phyloP scores from a whole-genome alignment of 2,329 filamentous ascomycete genomes.

The Penicillium sclerotiorum region DNA sequence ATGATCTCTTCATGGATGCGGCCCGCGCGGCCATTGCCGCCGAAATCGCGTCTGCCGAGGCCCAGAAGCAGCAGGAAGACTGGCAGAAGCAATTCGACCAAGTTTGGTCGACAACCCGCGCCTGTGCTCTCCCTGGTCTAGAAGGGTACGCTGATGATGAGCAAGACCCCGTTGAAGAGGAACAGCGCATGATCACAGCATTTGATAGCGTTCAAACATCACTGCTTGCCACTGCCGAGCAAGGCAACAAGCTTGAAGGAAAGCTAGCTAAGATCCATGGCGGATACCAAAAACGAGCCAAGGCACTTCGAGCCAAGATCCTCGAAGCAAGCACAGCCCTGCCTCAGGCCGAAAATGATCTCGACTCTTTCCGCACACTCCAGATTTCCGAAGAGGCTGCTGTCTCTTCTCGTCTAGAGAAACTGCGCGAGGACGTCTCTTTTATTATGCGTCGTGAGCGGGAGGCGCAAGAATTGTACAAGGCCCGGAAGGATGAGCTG shows the following conservation, averaged over 20 bases:
- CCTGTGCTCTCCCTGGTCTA: constrained; percentile 68
- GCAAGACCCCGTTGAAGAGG: constrained; percentile 62
- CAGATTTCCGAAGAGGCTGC: constrained; percentile 79
- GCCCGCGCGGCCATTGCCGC: constrained; percentile 76
- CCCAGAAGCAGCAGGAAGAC: constrained; percentile 53
- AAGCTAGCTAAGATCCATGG: constrained; percentile 85
- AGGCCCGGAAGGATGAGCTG: constrained; percentile 75
- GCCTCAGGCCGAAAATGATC: constrained; percentile 69
- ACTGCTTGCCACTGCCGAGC: constrained; percentile 73
- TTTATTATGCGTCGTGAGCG: constrained; percentile 80
- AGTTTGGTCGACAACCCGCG: constrained; percentile 56
- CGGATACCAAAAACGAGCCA: constrained; percentile 85
- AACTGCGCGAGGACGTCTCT: constrained; percentile 77
- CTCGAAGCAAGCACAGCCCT: constrained; percentile 72
- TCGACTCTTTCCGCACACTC: constrained; percentile 74
- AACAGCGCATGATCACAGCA: constrained; percentile 64
- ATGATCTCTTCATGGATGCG: constrained; percentile 71
- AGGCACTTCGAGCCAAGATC: constrained; percentile 78
- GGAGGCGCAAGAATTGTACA: constrained; percentile 87
- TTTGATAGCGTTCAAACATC: constrained; percentile 76
- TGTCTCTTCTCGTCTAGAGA: constrained; percentile 70
- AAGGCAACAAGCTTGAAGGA: constrained; percentile 87
- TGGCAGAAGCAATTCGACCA: constrained; percentile 53
- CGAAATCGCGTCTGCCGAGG: constrained; percentile 60
- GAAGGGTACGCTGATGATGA: constrained; percentile 78